Evolutionary conservation across 1,139 yeast genomes (phyloP).

Genomic region (Zhuliangozyma blackwelliae): DNA sequence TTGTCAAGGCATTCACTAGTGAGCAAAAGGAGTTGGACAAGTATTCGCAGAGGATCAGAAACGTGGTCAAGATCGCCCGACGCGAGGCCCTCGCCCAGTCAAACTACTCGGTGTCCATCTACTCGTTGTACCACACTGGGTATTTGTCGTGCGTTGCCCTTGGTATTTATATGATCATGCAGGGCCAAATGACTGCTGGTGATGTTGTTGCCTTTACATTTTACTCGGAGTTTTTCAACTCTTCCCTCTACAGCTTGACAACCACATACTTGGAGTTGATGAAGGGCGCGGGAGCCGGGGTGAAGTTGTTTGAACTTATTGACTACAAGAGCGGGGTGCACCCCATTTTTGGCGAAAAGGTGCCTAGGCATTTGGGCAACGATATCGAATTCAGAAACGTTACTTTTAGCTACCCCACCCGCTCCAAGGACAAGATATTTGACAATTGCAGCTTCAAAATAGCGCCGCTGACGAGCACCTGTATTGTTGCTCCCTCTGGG

Average conservation of each 20-base stretch:
- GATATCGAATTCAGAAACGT: slow-evolving; percentile 66
- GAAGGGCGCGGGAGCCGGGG: slow-evolving; percentile 56
- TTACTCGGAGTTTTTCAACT: slow-evolving; percentile 48
- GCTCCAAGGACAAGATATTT: slow-evolving; percentile 72
- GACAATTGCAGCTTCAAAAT: slow-evolving; percentile 58
- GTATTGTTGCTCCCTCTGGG: slow-evolving; percentile 90
- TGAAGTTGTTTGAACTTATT: slow-evolving; percentile 42
- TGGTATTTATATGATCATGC: slow-evolving; percentile 41
- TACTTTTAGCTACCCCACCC: slow-evolving; percentile 78
- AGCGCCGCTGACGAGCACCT: slow-evolving; percentile 71
- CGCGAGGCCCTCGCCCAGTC: slow-evolving; percentile 48
- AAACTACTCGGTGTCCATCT: slow-evolving; percentile 43
- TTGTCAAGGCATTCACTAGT: slow-evolving; percentile 45
- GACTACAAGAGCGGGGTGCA: slow-evolving; percentile 43
- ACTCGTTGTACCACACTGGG: slow-evolving; percentile 42
- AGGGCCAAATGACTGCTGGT: slow-evolving; percentile 44
- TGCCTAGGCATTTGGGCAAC: slow-evolving; percentile 40
- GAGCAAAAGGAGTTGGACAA: slow-evolving; percentile 41
- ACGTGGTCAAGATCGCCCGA: slow-evolving; percentile 40
- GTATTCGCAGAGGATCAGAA: slow-evolving; percentile 38
- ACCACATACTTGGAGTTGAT: slow-evolving; percentile 52
- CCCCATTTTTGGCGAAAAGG: slow-evolving; percentile 36
- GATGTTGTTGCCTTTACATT: slow-evolving; percentile 47
- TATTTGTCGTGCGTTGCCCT: slow-evolving; percentile 44
- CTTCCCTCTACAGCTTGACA: slow-evolving; percentile 47